Percentiles rank a stretch among this genome's conserved stretches.
phyloP scores from a whole-genome alignment of 768 basidiomycete genomes.

The Tremella fuciformis region DNA sequence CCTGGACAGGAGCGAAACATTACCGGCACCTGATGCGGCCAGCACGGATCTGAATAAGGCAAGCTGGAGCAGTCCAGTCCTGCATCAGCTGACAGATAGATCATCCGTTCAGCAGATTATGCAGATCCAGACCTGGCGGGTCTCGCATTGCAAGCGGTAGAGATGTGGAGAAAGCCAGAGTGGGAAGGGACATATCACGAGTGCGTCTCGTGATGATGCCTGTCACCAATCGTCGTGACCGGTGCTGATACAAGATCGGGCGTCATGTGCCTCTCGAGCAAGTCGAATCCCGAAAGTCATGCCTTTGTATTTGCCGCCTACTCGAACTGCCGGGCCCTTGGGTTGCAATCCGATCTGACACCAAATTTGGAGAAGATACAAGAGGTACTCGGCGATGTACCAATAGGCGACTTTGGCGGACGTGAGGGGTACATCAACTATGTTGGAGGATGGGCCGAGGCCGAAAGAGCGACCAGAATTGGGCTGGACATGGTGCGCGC shows the following conservation, averaged over 20 bases:
- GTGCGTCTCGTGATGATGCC: slow-evolving; percentile 56
- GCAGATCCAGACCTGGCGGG: slow-evolving; percentile 57
- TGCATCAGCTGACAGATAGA: slow-evolving; percentile 23
- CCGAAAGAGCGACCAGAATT: slow-evolving; percentile 62
- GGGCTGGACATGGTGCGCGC: slow-evolving; percentile 61
- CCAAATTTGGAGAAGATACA: slow-evolving; percentile 21
- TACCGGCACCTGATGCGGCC: slow-evolving; percentile 82
- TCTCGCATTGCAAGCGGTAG: slow-evolving; percentile 73
- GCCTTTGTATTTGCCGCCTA: slow-evolving; percentile 61
- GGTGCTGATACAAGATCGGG: slow-evolving; percentile 59
- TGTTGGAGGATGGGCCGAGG: slow-evolving; percentile 82
- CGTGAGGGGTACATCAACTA: slow-evolving; percentile 65
- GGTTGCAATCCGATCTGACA: slow-evolving; percentile 55
- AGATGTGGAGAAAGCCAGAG: slow-evolving; percentile 65
- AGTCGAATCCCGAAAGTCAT: slow-evolving; percentile 46
- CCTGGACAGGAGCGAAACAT: slow-evolving; percentile 64
- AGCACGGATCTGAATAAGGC: slow-evolving; percentile 54
- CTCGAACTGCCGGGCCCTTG: slow-evolving; percentile 63
- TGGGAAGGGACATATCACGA: slow-evolving; percentile 67
- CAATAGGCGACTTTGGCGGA: slow-evolving; percentile 30
- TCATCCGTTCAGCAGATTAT: slow-evolving; percentile 52
- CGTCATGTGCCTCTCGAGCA: slow-evolving; percentile 59
- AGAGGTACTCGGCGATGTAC: slow-evolving; percentile 39
- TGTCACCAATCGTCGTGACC: too few species aligned
- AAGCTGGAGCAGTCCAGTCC: neutral